A percentile compares a stretch with the other conserved stretches of the same genome.
These are phyloP conservation scores for Globisporangium middletonii DNA, from an alignment of 352 stramenopile genomes.

Conservation along the genomic window DNA sequence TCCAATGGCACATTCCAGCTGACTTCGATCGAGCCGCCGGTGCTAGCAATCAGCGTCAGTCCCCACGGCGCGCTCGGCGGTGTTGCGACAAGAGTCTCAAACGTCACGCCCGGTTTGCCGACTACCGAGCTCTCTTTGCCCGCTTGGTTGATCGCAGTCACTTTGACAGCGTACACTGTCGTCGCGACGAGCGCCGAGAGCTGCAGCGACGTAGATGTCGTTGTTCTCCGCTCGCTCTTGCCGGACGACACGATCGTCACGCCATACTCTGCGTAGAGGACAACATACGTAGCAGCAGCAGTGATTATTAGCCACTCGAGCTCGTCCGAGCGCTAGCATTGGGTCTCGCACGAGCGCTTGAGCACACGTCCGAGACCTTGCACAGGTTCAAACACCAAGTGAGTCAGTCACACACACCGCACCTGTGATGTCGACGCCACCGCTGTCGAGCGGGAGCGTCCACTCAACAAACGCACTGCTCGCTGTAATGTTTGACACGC, in stretches of 20 bases:
- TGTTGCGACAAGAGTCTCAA: constrained; percentile 26
- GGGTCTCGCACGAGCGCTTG: too few species aligned
- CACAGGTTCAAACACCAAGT: too few species aligned
- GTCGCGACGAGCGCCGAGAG: constrained; percentile 26
- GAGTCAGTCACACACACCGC: background rate
- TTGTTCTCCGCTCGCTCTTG: constrained; percentile 11
- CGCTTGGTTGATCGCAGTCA: constrained; percentile 31
- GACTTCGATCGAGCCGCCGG: constrained; percentile 48
- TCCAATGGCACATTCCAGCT: constrained; percentile 35
- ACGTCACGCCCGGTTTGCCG: constrained; percentile 21
- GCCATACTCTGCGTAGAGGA: constrained; percentile 14
- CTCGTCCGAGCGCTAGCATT: too few species aligned
- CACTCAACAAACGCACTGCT: constrained; percentile 32
- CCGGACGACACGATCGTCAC: constrained; percentile 16
- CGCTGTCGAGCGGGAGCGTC: constrained; percentile 33
- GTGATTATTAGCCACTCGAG: too few species aligned
- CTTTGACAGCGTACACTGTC: constrained; percentile 46
- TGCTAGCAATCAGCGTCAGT: constrained; percentile 20
- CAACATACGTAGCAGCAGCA: background rate
- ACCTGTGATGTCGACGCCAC: constrained; percentile 40
- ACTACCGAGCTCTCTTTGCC: constrained; percentile 18
- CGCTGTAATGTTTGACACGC: constrained; percentile 24
- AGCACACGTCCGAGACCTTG: too few species aligned
- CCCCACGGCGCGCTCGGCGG: constrained; percentile 28
- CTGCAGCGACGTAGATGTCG: constrained; percentile 9